A percentile compares a stretch with the other conserved stretches of the same genome.
phyloP scores from a whole-genome alignment of 768 basidiomycete species.

The Basidioascus undulatus region DNA sequence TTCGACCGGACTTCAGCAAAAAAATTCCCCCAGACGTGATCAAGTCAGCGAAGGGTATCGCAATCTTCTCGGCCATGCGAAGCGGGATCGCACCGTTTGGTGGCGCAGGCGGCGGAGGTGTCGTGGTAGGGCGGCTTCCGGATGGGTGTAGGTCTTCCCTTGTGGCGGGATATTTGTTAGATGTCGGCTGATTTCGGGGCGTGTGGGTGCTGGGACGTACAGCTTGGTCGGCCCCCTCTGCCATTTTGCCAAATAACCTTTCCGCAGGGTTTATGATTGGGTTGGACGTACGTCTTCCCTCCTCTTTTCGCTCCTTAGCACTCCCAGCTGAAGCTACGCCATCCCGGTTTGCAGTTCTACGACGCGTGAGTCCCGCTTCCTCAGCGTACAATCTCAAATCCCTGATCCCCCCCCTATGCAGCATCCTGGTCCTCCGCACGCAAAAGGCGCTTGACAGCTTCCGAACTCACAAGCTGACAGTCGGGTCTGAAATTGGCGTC shows the following conservation, averaged over 20 bases:
- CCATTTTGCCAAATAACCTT: conserved; percentile 14
- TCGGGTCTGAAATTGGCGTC: conserved; percentile 11
- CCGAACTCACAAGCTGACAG: conserved; percentile 10
- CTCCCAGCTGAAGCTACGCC: too few species aligned
- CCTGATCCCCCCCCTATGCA: conserved; percentile 3
- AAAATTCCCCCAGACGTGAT: neutral
- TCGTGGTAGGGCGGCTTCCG: conserved; percentile 6
- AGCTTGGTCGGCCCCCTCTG: conserved; percentile 12
- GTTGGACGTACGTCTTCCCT: neutral
- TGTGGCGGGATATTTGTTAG: too few species aligned
- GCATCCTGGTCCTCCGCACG: conserved; percentile 11
- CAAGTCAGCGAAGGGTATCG: neutral
- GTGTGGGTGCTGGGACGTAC: too few species aligned
- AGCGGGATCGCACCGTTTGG: conserved; percentile 7
- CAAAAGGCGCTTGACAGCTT: conserved; percentile 13
- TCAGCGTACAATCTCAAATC: neutral
- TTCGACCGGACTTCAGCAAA: too few species aligned
- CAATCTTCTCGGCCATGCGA: conserved; percentile 11
- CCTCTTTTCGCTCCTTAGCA: too few species aligned
- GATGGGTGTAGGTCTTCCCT: conserved; percentile 7
- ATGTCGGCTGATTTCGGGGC: too few species aligned
- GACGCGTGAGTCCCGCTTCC: neutral
- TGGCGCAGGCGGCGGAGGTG: conserved; percentile 2
- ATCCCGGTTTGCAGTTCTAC: neutral
- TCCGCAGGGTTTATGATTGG: conserved; percentile 12